phyloP scores from a whole-genome alignment of 306 rosid genomes.

The Parietaria judaica region DNA sequence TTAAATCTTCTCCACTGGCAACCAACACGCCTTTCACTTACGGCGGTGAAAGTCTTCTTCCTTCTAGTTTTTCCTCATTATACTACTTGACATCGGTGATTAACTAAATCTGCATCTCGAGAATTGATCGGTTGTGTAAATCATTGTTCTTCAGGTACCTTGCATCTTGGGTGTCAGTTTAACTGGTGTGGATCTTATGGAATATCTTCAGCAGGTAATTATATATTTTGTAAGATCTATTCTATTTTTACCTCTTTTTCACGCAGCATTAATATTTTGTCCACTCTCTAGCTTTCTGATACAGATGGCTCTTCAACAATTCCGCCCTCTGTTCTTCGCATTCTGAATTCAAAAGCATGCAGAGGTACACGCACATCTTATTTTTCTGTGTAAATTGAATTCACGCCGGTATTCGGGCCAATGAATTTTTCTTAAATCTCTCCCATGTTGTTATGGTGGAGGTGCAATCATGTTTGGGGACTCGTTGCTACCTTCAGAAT shows the following conservation, averaged over 20 bases:
- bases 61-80: conserved; percentile 2
- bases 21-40: conserved; percentile 43
- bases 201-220: conserved; percentile 92
- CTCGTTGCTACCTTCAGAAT: conserved; percentile 84
- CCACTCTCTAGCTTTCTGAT: conserved; percentile 59
- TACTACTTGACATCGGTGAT: not conserved
- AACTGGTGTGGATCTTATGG: conserved; percentile 74
- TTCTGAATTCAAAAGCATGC: conserved; percentile 86
- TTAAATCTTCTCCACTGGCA: conserved; percentile 65
- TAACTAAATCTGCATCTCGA: not conserved
- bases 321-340: conserved; percentile 76
- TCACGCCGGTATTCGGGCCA: not conserved
- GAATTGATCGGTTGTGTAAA: conserved; percentile 15
- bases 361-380: conserved; percentile 47
- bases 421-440: not conserved
- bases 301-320: conserved; percentile 89
- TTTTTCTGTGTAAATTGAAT: too few relatives aligned
- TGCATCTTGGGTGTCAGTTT: conserved; percentile 80
- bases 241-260: conserved; percentile 5
- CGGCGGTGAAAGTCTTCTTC: conserved; percentile 47
- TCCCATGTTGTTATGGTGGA: conserved; percentile 7
- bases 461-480: conserved; percentile 99
- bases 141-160: conserved; percentile 54
- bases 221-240: conserved; percentile 6
- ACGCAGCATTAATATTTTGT: conserved; percentile 1